Percentiles rank a stretch among this genome's conserved stretches.
Evolutionary conservation across 495 filamentous ascomycete species (phyloP).

Genomic region (Tuber umbilicatum): DNA sequence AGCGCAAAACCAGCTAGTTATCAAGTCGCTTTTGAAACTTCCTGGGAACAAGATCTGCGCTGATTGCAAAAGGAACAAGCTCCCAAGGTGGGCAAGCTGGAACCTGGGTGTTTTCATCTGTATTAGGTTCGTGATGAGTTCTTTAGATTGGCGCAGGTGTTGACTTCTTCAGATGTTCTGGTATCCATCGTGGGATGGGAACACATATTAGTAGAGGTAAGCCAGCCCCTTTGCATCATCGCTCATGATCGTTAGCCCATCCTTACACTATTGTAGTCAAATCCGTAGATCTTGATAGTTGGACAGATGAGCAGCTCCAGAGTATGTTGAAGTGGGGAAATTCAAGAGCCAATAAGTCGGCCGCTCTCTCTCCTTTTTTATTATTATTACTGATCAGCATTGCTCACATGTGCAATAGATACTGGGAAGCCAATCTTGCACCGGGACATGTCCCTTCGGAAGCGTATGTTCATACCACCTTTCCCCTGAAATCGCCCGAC

Average conservation of each 20-base stretch:
- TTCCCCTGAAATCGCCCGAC: constrained; percentile 2
- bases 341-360: constrained; percentile 81
- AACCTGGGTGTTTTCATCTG: constrained; percentile 93
- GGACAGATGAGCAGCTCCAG: constrained; percentile 95
- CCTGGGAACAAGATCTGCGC: constrained; percentile 93
- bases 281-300: constrained; percentile 92
- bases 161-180: constrained; percentile 61
- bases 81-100: constrained; percentile 98
- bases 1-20: constrained; percentile 79
- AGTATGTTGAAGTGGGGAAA: constrained; percentile 94
- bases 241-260: constrained; percentile 9
- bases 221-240: constrained; percentile 9
- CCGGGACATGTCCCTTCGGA: constrained; percentile 93
- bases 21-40: constrained; percentile 87
- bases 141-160: constrained; percentile 8
- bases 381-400: constrained; percentile 10
- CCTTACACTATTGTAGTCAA: constrained; percentile 54
- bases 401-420: constrained; percentile 46
- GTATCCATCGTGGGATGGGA: constrained; percentile 96
- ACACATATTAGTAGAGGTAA: constrained; percentile 79
- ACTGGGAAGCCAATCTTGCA: constrained; percentile 95
- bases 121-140: constrained; percentile 56
- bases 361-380: background rate
- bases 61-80: constrained; percentile 97
- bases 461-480: constrained; percentile 50